phyloP scores from a whole-genome alignment of 345 rosid species.

The Salix dunnii region DNA sequence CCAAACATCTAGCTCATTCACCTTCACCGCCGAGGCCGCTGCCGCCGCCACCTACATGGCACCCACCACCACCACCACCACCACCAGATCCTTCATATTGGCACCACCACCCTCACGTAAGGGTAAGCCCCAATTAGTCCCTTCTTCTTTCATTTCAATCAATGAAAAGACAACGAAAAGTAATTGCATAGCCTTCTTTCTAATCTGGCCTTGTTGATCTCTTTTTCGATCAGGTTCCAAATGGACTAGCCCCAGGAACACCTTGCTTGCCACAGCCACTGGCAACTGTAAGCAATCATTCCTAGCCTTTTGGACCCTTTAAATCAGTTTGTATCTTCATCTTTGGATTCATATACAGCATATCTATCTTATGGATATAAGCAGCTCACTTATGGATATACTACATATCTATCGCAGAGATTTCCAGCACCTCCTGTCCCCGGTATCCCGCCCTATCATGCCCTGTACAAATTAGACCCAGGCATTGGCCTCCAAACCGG shows the following conservation, averaged over 20 bases:
- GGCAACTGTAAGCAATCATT: constrained; percentile 43
- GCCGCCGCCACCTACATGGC: constrained; percentile 40
- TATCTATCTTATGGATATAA: neutral
- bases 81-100: constrained; percentile 49
- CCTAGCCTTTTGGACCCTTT: constrained; percentile 22
- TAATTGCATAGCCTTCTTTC: too few relatives aligned
- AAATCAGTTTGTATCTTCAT: constrained; percentile 13
- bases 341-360: constrained; percentile 7
- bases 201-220: neutral
- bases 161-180: neutral
- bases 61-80: constrained; percentile 23
- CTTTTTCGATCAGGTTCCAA: constrained; percentile 34
- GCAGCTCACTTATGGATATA: neutral
- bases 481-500: constrained; percentile 40
- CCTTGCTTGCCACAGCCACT: constrained; percentile 56
- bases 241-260: constrained; percentile 47
- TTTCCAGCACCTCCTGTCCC: constrained; percentile 44
- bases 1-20: constrained; percentile 49
- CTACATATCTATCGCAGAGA: constrained; percentile 34
- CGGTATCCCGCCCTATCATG: constrained; percentile 46
- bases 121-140: constrained; percentile 16
- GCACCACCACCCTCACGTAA: constrained; percentile 52
- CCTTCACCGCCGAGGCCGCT: constrained; percentile 32
- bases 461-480: constrained; percentile 35
- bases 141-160: neutral